phyloP scores from a whole-genome alignment of 2,329 filamentous ascomycete genomes.

The Stagonosporopsis chrysanthemi region DNA sequence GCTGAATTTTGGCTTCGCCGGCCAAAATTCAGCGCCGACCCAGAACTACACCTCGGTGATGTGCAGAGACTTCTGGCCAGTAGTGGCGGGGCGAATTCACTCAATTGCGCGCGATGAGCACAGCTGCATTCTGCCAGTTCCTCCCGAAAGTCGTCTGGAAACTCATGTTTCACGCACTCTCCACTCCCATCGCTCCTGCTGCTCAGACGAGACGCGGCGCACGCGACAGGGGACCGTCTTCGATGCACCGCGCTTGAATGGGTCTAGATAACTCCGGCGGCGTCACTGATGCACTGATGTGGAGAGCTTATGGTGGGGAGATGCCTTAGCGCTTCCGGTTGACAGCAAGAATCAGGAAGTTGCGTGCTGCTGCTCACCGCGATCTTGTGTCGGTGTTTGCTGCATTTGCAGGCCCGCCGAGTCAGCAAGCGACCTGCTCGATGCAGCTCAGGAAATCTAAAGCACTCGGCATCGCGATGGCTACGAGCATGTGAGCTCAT shows the following conservation, averaged over 20 bases:
- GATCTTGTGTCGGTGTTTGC: conserved; percentile 30
- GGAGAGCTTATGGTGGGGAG: conserved; percentile 23
- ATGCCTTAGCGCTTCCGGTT: not conserved
- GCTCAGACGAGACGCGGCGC: not conserved
- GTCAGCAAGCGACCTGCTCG: conserved; percentile 13
- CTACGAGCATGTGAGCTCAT: conserved; percentile 29
- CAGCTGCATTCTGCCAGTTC: conserved; percentile 8
- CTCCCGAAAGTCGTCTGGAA: conserved; percentile 25
- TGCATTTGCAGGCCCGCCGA: conserved; percentile 20
- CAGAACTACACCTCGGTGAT: conserved; percentile 6
- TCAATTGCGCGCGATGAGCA: conserved; percentile 18
- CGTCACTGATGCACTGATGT: conserved; percentile 36
- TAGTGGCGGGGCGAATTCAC: conserved; percentile 7
- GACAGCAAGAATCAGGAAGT: conserved; percentile 31
- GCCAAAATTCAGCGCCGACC: conserved; percentile 11
- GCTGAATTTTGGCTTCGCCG: not conserved
- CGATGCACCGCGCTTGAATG: conserved; percentile 28
- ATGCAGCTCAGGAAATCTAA: conserved; percentile 21
- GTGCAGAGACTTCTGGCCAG: conserved; percentile 11
- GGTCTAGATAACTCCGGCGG: conserved; percentile 18
- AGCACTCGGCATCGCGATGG: conserved; percentile 16
- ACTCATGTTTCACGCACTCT: conserved; percentile 37
- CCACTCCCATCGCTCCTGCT: conserved; percentile 21
- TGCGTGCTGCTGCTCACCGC: conserved; percentile 23
- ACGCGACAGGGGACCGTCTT: not conserved